phyloP scores from a whole-genome alignment of 345 rosid species.

The Aethionema arabicum region DNA sequence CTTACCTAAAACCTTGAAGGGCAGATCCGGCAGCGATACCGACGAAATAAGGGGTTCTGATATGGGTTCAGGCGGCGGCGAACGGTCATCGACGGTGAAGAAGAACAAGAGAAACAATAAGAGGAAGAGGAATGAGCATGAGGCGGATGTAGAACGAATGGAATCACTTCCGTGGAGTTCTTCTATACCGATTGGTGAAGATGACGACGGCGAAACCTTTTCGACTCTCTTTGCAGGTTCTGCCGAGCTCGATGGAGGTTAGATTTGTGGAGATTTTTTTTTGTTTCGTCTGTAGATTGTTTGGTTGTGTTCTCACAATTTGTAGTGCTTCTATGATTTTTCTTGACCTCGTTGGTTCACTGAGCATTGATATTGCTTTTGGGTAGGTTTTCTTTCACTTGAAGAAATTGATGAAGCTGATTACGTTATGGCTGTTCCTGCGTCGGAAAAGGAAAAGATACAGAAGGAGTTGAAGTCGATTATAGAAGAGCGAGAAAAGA shows the following conservation, averaged over 20 bases:
- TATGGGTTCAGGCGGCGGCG: slow-evolving; percentile 9
- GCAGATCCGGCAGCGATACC: slow-evolving; percentile 5
- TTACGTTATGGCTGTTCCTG: slow-evolving; percentile 49
- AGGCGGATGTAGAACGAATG: slow-evolving; percentile 45
- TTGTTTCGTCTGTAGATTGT: background rate
- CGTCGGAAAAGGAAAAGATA: slow-evolving; percentile 33
- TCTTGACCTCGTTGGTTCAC: background rate
- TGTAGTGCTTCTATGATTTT: background rate
- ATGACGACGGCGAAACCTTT: slow-evolving; percentile 44
- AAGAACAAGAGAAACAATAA: slow-evolving; percentile 38
- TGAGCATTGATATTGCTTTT: slow-evolving; percentile 17
- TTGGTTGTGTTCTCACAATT: background rate
- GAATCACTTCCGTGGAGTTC: slow-evolving; percentile 62
- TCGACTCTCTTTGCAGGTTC: slow-evolving; percentile 57
- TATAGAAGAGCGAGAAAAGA: slow-evolving; percentile 36
- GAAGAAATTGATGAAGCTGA: slow-evolving; percentile 87
- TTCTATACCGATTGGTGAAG: slow-evolving; percentile 46
- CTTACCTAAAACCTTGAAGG: background rate
- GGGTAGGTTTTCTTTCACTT: slow-evolving; percentile 78
- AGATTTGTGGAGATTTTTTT: background rate
- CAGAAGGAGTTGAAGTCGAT: slow-evolving; percentile 36
- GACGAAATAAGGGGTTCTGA: background rate
- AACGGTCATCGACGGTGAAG: slow-evolving; percentile 24
- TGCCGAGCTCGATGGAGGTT: slow-evolving; percentile 83
- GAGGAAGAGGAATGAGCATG: slow-evolving; percentile 40